These are phyloP conservation scores for Talaromyces sp. DNA, from an alignment of 2,329 filamentous ascomycete species.

Conservation along the genomic window DNA sequence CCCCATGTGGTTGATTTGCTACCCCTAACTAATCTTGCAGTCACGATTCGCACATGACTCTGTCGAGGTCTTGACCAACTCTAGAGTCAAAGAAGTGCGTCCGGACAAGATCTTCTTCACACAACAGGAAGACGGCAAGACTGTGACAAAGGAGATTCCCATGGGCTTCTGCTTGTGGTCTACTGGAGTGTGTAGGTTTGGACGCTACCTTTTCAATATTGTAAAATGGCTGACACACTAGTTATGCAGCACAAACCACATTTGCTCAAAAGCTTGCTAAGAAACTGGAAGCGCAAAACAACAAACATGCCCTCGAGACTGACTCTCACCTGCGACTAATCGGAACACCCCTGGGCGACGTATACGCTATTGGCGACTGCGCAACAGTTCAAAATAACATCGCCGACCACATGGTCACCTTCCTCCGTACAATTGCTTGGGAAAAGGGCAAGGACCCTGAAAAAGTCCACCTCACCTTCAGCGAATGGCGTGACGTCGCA, in stretches of 20 bases:
- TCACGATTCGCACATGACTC: slow-evolving; percentile 85
- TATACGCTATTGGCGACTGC: slow-evolving; percentile 96
- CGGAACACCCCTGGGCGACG: slow-evolving; percentile 85
- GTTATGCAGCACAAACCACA: slow-evolving; percentile 62
- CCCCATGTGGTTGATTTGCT: not conserved
- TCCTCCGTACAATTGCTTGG: slow-evolving; percentile 84
- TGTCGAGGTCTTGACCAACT: slow-evolving; percentile 87
- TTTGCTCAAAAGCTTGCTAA: slow-evolving; percentile 72
- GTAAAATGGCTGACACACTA: not conserved
- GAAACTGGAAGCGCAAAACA: slow-evolving; percentile 77
- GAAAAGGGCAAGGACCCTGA: slow-evolving; percentile 88
- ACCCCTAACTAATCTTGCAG: slow-evolving; percentile 25
- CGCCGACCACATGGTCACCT: slow-evolving; percentile 83
- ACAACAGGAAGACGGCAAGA: slow-evolving; percentile 72
- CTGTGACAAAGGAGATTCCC: slow-evolving; percentile 86
- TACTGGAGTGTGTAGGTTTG: slow-evolving; percentile 67
- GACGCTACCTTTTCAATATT: not conserved
- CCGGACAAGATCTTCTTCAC: slow-evolving; percentile 83
- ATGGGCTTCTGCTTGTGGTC: slow-evolving; percentile 98
- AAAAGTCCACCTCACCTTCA: slow-evolving; percentile 79
- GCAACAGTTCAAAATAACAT: slow-evolving; percentile 97
- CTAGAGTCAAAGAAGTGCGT: slow-evolving; percentile 84
- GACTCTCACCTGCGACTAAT: slow-evolving; percentile 87
- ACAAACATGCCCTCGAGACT: slow-evolving; percentile 88
- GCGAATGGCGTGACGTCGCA: slow-evolving; percentile 83